These are phyloP conservation scores for Trichoderma sp. DNA, from an alignment of 2,329 filamentous ascomycete species.

Conservation along the genomic window DNA sequence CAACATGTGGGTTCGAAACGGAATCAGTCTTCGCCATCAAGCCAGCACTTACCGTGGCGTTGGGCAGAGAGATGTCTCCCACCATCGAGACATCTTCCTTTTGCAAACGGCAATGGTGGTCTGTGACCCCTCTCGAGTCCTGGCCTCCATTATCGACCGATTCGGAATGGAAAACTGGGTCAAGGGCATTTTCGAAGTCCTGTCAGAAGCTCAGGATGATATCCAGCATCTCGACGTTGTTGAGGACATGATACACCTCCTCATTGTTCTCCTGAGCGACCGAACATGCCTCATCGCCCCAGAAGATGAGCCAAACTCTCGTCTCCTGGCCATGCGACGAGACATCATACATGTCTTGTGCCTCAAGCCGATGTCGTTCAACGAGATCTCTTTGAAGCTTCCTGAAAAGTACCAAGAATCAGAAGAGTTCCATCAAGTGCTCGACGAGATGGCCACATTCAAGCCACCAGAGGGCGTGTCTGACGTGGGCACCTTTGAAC, in stretches of 20 bases:
- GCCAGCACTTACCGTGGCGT: slow-evolving; percentile 92
- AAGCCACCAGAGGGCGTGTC: slow-evolving; percentile 87
- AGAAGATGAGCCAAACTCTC: slow-evolving; percentile 65
- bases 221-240: slow-evolving; percentile 86
- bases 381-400: slow-evolving; percentile 82
- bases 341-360: slow-evolving; percentile 93
- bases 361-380: slow-evolving; percentile 94
- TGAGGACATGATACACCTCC: slow-evolving; percentile 91
- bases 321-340: slow-evolving; percentile 73
- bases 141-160: slow-evolving; percentile 87
- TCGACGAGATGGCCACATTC: slow-evolving; percentile 87
- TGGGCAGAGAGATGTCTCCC: slow-evolving; percentile 84
- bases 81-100: slow-evolving; percentile 92
- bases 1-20: slow-evolving; percentile 97
- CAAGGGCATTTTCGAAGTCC: slow-evolving; percentile 74
- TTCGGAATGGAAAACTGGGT: slow-evolving; percentile 90
- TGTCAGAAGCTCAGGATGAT: slow-evolving; percentile 78
- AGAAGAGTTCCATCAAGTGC: slow-evolving; percentile 80
- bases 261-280: slow-evolving; percentile 89
- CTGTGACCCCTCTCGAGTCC: slow-evolving; percentile 78
- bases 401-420: slow-evolving; percentile 88
- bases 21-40: slow-evolving; percentile 92
- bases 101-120: slow-evolving; percentile 88
- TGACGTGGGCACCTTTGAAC: slow-evolving; percentile 90
- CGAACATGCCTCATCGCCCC: slow-evolving; percentile 74